Base-by-base conservation (phyloP, 345 rosid species). In the Pistacia integerrima region DNA sequence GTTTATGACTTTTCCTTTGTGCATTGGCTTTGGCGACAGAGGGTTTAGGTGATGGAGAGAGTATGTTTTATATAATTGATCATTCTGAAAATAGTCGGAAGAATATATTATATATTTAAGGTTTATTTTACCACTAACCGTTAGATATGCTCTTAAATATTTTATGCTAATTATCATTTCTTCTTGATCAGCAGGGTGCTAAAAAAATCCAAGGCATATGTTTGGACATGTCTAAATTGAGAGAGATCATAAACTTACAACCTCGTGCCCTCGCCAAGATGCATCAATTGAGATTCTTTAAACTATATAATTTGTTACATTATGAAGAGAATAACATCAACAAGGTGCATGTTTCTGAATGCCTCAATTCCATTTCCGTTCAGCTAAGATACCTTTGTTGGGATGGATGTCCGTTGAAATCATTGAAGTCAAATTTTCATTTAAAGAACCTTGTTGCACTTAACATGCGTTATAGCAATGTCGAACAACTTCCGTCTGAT, bases 181-280 rank as follows among this genome's bases (percentile, higher is more conserved):
- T 38, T 22, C 20, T 35, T 49, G 54, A 11, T 75, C 73, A 0
- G 1, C 55, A 86, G 87, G 89, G 84, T 44, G 57, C 77, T 54
- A 74, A 79, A 33, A 65, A 60, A 16, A 25, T 84, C 48, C 65
- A 82, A 75, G 85, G 87, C 14, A 79, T 86, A 41, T 79, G 75
- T 46, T 49, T 86, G 7, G 75, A 84, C 65, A 41, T 65, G 59
- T 77, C 85, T 35, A 72, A 75, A 1, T 2, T 60, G 71, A 48
- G 11, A 22, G 28, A 51, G 35, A 10, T n/a, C 5, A 49, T 77
- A 5, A 17, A 57, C 9, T 12, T 77, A 30, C 14, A 18, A 33
- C 18, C 75, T 0, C 13, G 20, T 8, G 70, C 54, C 4, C 46
- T 77, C 18, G 1, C n/a, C 20, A 60, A 63, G 22, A 59, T 70